Base-by-base conservation (phyloP, 257 asterid genomes). In the Osmanthus fragrans region DNA sequence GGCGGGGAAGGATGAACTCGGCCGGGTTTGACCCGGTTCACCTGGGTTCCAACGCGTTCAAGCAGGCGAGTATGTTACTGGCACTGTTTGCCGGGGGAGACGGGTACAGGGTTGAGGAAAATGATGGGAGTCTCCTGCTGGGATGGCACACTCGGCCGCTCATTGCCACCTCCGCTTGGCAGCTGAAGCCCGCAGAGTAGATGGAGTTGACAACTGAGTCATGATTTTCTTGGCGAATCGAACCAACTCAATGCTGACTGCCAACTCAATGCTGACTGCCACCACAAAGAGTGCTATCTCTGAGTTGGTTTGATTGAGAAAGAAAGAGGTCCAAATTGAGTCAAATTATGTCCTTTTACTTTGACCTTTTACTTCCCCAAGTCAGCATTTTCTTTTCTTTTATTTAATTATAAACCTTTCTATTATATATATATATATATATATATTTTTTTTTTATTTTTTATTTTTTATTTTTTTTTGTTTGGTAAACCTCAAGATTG, bases 81-180 rank as follows among this genome's bases (percentile, higher is more conserved):
- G 97, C 91, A 2, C 76, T 89, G 47, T 90, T 89, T 10, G 89
- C 91, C 16, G 96, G 97, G 19, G 97, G 95, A 0, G 94, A 87
- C 39, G 98, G 97, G 67, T 94, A 92, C 71, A 77, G 87, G 64
- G 98, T 94, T 79, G 96, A 91, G 77, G 98, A 94, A 68, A 89
- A 86, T 23, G 94, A 87, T 15, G 98, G 97, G 21, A 90, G 96
- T 49, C 64, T 94, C 77, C 90, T 90, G 97, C 80, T 94, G 49
- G 97, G 96, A 0, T 94, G 98, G 97, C 98, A 94, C 73, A 86
- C 93, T 0, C 85, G 97, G 75, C 93, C 97, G 25, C 91, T 94
- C 0, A 94, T 94, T 42, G 87, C 97, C 69, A 89, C 97, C 75
- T 92, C 98, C 4, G 97, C 98, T 4, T 94, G 98, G 98, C 85